A percentile compares a stretch with the other conserved stretches of the same genome.
Evolutionary conservation across 345 rosid genomes (phyloP).

Genomic region (Nephelium lappaceum): DNA sequence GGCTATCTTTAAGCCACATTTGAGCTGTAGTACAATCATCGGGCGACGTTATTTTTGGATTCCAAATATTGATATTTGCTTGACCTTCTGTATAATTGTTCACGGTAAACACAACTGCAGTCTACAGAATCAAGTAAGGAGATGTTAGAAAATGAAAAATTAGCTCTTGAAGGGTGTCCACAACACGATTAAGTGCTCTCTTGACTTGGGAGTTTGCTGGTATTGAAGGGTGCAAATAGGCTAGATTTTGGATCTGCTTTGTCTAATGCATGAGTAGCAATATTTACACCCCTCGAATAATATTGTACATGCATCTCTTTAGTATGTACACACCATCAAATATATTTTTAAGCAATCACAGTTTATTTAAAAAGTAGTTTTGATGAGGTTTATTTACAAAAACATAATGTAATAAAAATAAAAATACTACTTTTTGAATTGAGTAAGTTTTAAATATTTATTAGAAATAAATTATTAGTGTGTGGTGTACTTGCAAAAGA

Average conservation of each 20-base stretch:
- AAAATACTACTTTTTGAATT: too few species aligned
- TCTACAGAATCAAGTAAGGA: slow-evolving; percentile 25
- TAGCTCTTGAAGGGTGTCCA: slow-evolving; percentile 11
- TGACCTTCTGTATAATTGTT: slow-evolving; percentile 44
- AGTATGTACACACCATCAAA: too few species aligned
- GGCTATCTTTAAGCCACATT: slow-evolving; percentile 45
- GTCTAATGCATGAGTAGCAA: not conserved
- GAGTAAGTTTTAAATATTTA: too few species aligned
- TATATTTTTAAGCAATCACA: too few species aligned
- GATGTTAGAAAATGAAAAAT: not conserved
- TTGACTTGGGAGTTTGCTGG: not conserved
- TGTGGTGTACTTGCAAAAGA: too few species aligned
- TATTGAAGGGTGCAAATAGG: not conserved
- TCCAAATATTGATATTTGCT: slow-evolving; percentile 52
- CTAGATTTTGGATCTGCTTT: not conserved
- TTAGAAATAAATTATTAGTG: too few species aligned
- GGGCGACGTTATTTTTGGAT: slow-evolving; percentile 29
- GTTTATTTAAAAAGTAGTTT: too few species aligned
- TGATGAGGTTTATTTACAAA: too few species aligned
- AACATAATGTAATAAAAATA: too few species aligned
- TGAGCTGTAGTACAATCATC: slow-evolving; percentile 42
- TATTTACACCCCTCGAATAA: too few species aligned
- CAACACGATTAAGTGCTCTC: slow-evolving; percentile 28
- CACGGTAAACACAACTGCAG: slow-evolving; percentile 21
- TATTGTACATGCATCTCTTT: too few species aligned